Conservation (phyloP, 805 yeast species). For the Yarrowia sp. region DNA sequence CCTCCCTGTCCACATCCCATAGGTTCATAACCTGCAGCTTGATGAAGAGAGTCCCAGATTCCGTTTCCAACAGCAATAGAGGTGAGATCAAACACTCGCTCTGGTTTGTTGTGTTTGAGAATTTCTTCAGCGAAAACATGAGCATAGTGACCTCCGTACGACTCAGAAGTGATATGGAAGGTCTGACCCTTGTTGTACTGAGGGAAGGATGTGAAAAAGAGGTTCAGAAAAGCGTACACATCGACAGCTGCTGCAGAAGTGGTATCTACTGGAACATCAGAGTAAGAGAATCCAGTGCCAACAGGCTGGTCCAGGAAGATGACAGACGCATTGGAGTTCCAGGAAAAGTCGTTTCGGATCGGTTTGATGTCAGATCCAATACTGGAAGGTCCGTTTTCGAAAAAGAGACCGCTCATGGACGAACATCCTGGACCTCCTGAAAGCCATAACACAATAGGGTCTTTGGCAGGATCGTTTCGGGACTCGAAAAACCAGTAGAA, state of each 20-base stretch:
- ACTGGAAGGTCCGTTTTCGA: slow-evolving; percentile 77
- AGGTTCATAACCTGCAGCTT: slow-evolving; percentile 74
- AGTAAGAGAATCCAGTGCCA: slow-evolving; percentile 68
- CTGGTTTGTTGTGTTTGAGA: slow-evolving; percentile 47
- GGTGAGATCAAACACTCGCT: slow-evolving; percentile 60
- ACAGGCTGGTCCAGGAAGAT: slow-evolving; percentile 82
- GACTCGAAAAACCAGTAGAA: slow-evolving; percentile 79
- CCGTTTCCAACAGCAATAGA: slow-evolving; percentile 93
- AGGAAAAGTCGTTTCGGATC: slow-evolving; percentile 63
- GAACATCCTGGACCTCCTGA: slow-evolving; percentile 90
- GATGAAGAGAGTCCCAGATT: slow-evolving; percentile 69
- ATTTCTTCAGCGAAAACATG: slow-evolving; percentile 78
- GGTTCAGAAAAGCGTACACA: slow-evolving; percentile 68
- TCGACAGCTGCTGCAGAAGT: slow-evolving; percentile 78
- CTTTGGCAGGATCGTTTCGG: slow-evolving; percentile 73
- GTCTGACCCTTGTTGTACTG: slow-evolving; percentile 37
- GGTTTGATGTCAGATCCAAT: slow-evolving; percentile 56
- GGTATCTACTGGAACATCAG: slow-evolving; percentile 44
- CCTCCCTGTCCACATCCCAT: slow-evolving; percentile 93
- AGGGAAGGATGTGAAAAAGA: slow-evolving; percentile 65
- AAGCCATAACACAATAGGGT: slow-evolving; percentile 77
- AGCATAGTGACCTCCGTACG: slow-evolving; percentile 81
- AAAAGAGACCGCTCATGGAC: slow-evolving; percentile 72
- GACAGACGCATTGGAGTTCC: slow-evolving; percentile 78
- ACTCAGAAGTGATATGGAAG: slow-evolving; percentile 81